Base-by-base conservation (phyloP, 2,329 filamentous ascomycete species). In the Aspergillus uvarum region DNA sequence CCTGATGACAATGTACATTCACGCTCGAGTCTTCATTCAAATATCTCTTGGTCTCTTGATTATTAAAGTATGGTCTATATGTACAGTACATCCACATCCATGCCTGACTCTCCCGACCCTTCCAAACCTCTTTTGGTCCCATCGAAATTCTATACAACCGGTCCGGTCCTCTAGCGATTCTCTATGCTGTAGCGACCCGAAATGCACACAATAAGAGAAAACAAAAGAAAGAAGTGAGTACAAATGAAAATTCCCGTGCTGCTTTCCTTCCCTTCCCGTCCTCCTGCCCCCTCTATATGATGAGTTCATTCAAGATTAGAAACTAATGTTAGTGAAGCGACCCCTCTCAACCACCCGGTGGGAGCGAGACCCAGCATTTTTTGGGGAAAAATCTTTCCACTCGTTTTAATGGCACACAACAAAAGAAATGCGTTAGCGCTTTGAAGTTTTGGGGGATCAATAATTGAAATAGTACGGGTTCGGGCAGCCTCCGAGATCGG, bases 381-480 rank as follows among this genome's bases (percentile, higher is more conserved):
- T 10, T 8, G 7, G 26, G 2, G 8, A 29, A 29, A 29, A 8
- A 8, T 2, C 11, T 16, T 16, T 35, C 32, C 32, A 12, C 32
- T 16, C 2, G 4, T 16, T 35, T 22, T 22, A 7, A 35, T 35
- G 32, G 14, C 14, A 16, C 32, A 35, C 11, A 35, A 12, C 4
- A 35, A 16, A 35, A 6, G 14, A 35, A 35, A 35, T 35, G 32
- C 32, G 14, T 12, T 35, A 6, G 11, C 32, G 32, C 32, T 35
- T 29, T 2, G 5, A 16, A 16, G 32, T 35, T 16, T 29, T 10
- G 7, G 26, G 32, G 4, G 16, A 10, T 44, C 38, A 71, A 51
- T 67, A 70, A 21, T 65, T 63, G 56, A 70, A 73, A 58, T 71
- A 72, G 47, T 71, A 73, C 5, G 70, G 71, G 21, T 68, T 63